phyloP scores from a whole-genome alignment of 805 yeast genomes.

The Dipodascopsis tothii region DNA sequence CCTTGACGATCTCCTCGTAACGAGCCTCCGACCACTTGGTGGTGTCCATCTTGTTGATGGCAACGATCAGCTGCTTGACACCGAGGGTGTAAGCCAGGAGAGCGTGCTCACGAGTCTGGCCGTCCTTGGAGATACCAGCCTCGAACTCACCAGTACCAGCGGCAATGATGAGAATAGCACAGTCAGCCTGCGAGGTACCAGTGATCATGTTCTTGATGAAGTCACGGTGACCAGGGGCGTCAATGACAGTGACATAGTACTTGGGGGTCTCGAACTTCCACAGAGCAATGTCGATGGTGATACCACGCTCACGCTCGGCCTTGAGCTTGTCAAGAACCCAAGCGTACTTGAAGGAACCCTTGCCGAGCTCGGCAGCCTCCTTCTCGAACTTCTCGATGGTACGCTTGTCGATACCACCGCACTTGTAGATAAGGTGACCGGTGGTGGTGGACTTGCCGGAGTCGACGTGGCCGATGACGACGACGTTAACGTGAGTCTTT shows the following conservation, averaged over 20 bases:
- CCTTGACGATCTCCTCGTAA: constrained; percentile 70
- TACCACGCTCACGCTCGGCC: constrained; percentile 97
- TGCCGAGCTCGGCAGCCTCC: constrained; percentile 94
- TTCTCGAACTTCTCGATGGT: constrained; percentile 96
- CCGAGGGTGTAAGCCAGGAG: constrained; percentile 83
- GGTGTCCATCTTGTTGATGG: constrained; percentile 92
- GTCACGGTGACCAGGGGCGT: constrained; percentile 95
- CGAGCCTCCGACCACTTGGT: constrained; percentile 79
- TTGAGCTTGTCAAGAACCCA: constrained; percentile 93
- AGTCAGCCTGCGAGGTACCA: constrained; percentile 90
- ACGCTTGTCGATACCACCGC: constrained; percentile 97
- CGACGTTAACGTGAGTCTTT: constrained; percentile 96
- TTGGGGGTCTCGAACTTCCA: constrained; percentile 91
- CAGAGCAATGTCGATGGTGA: constrained; percentile 88
- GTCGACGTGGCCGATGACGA: constrained; percentile 99
- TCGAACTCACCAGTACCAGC: constrained; percentile 93
- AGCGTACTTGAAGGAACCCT: constrained; percentile 94
- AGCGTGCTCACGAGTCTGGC: constrained; percentile 95
- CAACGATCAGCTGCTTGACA: constrained; percentile 79
- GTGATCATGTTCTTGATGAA: constrained; percentile 94
- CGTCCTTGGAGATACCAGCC: constrained; percentile 91
- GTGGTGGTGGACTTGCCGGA: constrained; percentile 98
- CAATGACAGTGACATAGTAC: constrained; percentile 83
- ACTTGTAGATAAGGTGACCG: constrained; percentile 98
- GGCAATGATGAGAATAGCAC: constrained; percentile 84